Evolutionary conservation across 2,329 filamentous ascomycete genomes (phyloP).

Genomic region (Celoporthe dispersa): DNA sequence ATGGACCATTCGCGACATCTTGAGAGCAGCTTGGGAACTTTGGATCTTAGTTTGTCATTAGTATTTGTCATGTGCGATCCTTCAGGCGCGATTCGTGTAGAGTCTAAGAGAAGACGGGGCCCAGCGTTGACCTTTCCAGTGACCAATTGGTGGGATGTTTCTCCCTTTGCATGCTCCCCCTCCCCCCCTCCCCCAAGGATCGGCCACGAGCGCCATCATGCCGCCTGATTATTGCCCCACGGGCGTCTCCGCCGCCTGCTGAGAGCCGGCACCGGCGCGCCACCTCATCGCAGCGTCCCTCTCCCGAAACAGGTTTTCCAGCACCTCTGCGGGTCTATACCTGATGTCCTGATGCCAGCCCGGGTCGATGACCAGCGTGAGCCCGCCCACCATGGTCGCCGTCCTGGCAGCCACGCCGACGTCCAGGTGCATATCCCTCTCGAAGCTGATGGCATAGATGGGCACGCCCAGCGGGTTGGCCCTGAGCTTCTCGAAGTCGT

Average conservation of each 20-base stretch:
- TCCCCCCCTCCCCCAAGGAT: background rate
- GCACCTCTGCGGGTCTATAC: slow-evolving; percentile 12
- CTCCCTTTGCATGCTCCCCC: background rate
- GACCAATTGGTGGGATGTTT: background rate
- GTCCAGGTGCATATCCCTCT: slow-evolving; percentile 18
- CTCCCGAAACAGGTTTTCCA: slow-evolving; percentile 7
- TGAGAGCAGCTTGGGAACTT: too few species aligned
- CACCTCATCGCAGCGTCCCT: background rate
- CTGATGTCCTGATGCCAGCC: slow-evolving; percentile 20
- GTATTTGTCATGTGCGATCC: too few species aligned
- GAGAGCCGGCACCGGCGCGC: background rate
- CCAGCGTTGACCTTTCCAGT: too few species aligned
- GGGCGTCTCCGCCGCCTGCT: background rate
- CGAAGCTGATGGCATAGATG: slow-evolving; percentile 17
- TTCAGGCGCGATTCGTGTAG: too few species aligned
- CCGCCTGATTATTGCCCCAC: background rate
- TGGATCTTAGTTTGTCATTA: too few species aligned
- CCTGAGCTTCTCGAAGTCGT: slow-evolving; percentile 16
- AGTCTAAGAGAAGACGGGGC: too few species aligned
- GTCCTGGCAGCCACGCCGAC: background rate
- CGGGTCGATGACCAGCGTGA: slow-evolving; percentile 11
- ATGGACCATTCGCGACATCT: too few species aligned
- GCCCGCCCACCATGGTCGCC: slow-evolving; percentile 15
- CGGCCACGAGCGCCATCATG: background rate
- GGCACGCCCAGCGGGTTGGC: slow-evolving; percentile 13